Evolutionary conservation across 2,329 filamentous ascomycete species (phyloP).

Genomic region (Achaetomium macrosporum): DNA sequence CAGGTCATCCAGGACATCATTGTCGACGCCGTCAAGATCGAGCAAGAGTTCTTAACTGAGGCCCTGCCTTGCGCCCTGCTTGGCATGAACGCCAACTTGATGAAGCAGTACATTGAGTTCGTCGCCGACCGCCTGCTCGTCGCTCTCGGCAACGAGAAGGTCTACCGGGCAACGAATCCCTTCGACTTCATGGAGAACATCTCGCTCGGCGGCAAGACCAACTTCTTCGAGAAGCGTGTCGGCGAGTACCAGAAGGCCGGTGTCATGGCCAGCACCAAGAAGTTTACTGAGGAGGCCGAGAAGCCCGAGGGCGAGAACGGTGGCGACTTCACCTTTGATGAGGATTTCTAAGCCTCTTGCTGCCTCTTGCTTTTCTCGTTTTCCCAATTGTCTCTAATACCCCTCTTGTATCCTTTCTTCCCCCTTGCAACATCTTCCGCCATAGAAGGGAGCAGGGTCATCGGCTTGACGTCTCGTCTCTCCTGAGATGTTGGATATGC

Average conservation of each 20-base stretch:
- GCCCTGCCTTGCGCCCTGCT: conserved; percentile 88
- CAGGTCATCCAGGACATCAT: conserved; percentile 81
- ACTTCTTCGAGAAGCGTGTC: conserved; percentile 99
- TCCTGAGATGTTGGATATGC: conserved; percentile 18
- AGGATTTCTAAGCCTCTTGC: conserved; percentile 72
- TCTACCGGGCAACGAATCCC: conserved; percentile 88
- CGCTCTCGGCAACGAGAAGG: conserved; percentile 88
- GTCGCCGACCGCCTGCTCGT: conserved; percentile 93
- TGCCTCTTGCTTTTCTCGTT: conserved; percentile 15
- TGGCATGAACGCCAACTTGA: conserved; percentile 93
- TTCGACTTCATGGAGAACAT: conserved; percentile 99
- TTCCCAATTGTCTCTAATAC: conserved; percentile 26
- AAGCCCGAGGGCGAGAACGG: conserved; percentile 49
- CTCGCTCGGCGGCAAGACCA: conserved; percentile 97
- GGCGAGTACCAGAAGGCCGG: conserved; percentile 99
- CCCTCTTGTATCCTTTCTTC: conserved; percentile 15
- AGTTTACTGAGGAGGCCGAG: conserved; percentile 44
- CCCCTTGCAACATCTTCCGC: conserved; percentile 13
- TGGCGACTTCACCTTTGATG: conserved; percentile 88
- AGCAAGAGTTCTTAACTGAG: conserved; percentile 97
- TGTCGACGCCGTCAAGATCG: conserved; percentile 85
- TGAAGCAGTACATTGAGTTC: conserved; percentile 99
- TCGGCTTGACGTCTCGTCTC: conserved; percentile 7
- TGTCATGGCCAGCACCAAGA: conserved; percentile 90
- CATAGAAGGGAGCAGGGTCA: conserved; percentile 15